A percentile compares a stretch with the other conserved stretches of the same genome.
Conservation (phyloP, 495 filamentous ascomycete genomes). For the Cercophora scortea region DNA sequence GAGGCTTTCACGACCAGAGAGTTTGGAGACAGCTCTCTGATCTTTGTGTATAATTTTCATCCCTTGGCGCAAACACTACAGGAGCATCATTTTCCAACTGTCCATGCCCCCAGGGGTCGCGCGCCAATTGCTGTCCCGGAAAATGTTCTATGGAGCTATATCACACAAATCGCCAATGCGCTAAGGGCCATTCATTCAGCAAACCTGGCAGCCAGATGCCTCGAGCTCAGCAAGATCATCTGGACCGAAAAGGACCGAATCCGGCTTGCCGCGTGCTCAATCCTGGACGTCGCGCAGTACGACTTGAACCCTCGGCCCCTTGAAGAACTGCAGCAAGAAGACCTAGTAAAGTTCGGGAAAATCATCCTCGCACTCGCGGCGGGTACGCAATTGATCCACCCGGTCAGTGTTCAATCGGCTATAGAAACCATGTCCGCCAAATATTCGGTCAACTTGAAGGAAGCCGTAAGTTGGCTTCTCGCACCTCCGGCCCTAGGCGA, state of each 20-base stretch:
- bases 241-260: constrained; percentile 77
- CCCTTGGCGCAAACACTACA: constrained; percentile 83
- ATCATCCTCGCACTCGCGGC: constrained; percentile 73
- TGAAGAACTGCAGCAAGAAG: constrained; percentile 74
- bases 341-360: constrained; percentile 78
- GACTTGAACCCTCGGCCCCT: constrained; percentile 53
- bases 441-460: constrained; percentile 67
- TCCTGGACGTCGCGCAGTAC: constrained; percentile 79
- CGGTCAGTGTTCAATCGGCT: constrained; percentile 48
- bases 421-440: constrained; percentile 64
- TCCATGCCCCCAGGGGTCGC: constrained; percentile 35
- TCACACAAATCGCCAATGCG: constrained; percentile 85
- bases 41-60: constrained; percentile 91
- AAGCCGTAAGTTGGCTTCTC: constrained; percentile 71
- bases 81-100: constrained; percentile 65
- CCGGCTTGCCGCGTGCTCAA: constrained; percentile 78
- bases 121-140: constrained; percentile 55
- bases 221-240: constrained; percentile 79
- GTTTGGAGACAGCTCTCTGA: constrained; percentile 90
- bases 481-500: constrained; percentile 40
- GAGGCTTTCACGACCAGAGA: constrained; percentile 88
- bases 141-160: constrained; percentile 79
- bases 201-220: constrained; percentile 73
- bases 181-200: constrained; percentile 76
- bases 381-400: constrained; percentile 45